phyloP scores from a whole-genome alignment of 2,329 filamentous ascomycete genomes.

The Juglanconis sp. region DNA sequence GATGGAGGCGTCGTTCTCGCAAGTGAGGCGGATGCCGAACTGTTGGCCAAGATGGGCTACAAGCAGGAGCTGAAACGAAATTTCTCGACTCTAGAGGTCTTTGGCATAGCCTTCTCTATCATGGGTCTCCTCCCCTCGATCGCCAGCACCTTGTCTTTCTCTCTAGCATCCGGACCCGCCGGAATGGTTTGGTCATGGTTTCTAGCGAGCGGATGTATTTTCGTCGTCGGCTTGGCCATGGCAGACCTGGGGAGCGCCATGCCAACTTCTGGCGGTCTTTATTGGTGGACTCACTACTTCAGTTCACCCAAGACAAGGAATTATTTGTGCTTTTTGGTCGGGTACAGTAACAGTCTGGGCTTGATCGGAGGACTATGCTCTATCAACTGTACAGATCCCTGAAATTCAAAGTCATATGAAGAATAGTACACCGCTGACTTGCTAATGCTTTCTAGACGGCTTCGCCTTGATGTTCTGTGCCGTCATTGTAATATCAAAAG shows the following conservation, averaged over 20 bases:
- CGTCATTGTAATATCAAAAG: conserved; percentile 53
- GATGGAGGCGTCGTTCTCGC: conserved; percentile 23
- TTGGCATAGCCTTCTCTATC: conserved; percentile 57
- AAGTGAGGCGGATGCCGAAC: conserved; percentile 19
- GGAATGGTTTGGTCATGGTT: conserved; percentile 65
- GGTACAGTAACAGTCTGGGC: conserved; percentile 60
- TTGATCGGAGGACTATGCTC: conserved; percentile 60
- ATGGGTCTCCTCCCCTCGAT: conserved; percentile 62
- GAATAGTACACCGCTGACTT: background rate
- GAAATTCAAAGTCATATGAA: background rate
- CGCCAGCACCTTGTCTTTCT: conserved; percentile 56
- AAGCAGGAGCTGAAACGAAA: conserved; percentile 60
- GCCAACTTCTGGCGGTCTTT: conserved; percentile 55
- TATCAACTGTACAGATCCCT: conserved; percentile 44
- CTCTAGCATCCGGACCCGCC: conserved; percentile 55
- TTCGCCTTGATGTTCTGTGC: conserved; percentile 57
- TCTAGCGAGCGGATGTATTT: conserved; percentile 53
- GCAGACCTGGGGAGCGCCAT: conserved; percentile 51
- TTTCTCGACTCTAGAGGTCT: conserved; percentile 61
- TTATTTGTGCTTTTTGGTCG: conserved; percentile 57
- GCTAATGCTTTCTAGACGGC: conserved; percentile 29
- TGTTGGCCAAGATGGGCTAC: conserved; percentile 26
- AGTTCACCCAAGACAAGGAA: conserved; percentile 52
- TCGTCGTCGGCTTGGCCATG: conserved; percentile 58
- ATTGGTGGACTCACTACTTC: conserved; percentile 46